Evolutionary conservation across 768 basidiomycete species (phyloP).

Genomic region (Amanita phalloides): DNA sequence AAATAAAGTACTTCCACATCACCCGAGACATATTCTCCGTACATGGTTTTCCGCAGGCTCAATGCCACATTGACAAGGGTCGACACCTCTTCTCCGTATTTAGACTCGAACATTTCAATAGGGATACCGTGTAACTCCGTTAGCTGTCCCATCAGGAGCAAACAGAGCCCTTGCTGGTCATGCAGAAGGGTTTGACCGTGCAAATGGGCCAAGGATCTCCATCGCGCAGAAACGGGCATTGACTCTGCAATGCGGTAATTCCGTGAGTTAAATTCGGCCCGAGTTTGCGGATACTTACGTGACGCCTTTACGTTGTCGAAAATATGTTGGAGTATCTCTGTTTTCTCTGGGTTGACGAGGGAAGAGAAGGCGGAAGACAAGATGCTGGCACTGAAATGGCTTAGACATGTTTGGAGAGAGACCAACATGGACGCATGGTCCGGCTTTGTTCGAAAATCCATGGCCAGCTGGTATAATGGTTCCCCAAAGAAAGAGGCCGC

Average conservation of each 20-base stretch:
- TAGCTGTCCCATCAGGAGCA: neutral
- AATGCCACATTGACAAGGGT: neutral
- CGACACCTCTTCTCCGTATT: neutral
- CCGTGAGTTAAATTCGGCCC: neutral
- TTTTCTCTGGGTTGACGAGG: neutral
- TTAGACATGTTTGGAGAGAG: neutral
- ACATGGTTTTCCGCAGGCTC: neutral
- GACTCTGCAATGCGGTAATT: neutral
- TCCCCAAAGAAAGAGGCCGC: constrained; percentile 5
- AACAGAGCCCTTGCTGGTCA: neutral
- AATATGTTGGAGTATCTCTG: neutral
- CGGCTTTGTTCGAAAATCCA: neutral
- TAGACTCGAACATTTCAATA: neutral
- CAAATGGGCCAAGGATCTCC: neutral
- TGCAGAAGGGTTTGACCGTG: neutral
- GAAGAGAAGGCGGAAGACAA: neutral
- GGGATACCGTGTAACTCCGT: neutral
- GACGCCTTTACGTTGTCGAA: neutral
- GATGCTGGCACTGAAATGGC: neutral
- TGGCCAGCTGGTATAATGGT: neutral
- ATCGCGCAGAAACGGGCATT: neutral
- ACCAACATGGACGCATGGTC: neutral
- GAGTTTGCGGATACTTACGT: neutral
- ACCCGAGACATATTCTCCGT: constrained; percentile 1
- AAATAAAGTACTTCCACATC: neutral